Base-by-base conservation (phyloP, 2,329 filamentous ascomycete genomes). In the Fusarium goolgardi region DNA sequence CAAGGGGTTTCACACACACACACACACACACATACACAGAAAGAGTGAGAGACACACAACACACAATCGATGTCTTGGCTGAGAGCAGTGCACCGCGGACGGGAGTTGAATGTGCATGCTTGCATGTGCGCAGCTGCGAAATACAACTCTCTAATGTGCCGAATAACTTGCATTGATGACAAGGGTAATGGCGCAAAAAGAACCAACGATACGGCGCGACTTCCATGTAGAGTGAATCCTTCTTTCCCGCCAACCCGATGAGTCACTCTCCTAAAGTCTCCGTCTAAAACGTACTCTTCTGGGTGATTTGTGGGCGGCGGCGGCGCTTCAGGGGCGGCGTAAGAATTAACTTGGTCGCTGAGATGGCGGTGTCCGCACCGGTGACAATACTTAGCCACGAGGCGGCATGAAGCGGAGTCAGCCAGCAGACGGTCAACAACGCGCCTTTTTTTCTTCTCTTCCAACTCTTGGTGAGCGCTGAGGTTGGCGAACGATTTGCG, bases 121-220 rank as follows among this genome's bases (percentile, higher is more conserved):
- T 18, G 31, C 44, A 52, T 32, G 27, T 55, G 65, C 41, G 40
- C 51, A 59, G 35, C 53, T 57, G 41, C 29, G 43, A 67, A 69
- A 66, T 56, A 56, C 60, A 68, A 46, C 46, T 47, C 51, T 64
- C 46, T 60, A 51, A 73, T 71, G 70, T 72, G 70, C 70, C 68
- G 70, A 70, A 62, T 59, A 52, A 62, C 55, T 63, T 54, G 55
- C 68, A 71, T 68, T 64, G 50, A 55, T 45, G 47, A 68, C 58
- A 60, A 65, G 55, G 55, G 49, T 59, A 31, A 46, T 45, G 44
- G 55, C 61, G 56, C 63, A 55, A 58, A 64, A 40, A 40, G 56
- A 69, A 39, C 56, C 53, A 62, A 56, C 56, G 25, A 51, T 39
- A 59, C 45, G 29, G 47, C 55, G 54, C 65, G 54, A 65, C 44